These are phyloP conservation scores for Thielaviopsis ethacetica DNA, from an alignment of 2,329 filamentous ascomycete species.

Conservation along the genomic window DNA sequence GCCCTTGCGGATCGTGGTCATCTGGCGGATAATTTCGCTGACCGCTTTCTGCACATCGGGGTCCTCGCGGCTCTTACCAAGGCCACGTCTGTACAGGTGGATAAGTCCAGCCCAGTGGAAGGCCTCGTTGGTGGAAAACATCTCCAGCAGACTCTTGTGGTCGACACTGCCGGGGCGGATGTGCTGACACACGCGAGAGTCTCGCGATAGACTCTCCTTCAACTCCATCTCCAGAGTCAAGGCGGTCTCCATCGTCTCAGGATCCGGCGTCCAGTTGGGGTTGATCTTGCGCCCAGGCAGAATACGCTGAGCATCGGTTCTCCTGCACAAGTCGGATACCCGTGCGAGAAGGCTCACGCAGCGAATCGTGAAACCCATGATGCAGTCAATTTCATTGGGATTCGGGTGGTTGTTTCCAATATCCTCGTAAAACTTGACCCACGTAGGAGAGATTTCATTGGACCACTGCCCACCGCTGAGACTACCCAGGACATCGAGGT, in stretches of 20 bases:
- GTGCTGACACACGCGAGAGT: conserved; percentile 28
- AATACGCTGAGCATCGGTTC: conserved; percentile 51
- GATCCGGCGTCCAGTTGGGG: conserved; percentile 42
- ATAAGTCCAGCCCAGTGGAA: conserved; percentile 68
- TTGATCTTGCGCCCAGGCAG: conserved; percentile 22
- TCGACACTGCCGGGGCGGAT: conserved; percentile 32
- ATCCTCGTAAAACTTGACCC: conserved; percentile 33
- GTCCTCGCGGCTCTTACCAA: conserved; percentile 42
- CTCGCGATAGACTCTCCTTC: conserved; percentile 33
- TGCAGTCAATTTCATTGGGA: conserved; percentile 60
- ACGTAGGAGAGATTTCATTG: conserved; percentile 29
- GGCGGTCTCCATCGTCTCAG: conserved; percentile 38
- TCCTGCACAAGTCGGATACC: conserved; percentile 54
- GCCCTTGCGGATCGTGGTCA: conserved; percentile 46
- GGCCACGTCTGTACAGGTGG: conserved; percentile 57
- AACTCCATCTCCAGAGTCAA: conserved; percentile 44
- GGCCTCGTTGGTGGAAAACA: conserved; percentile 57
- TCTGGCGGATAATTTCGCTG: conserved; percentile 41
- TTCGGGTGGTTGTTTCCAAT: conserved; percentile 34
- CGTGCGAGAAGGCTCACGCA: conserved; percentile 34
- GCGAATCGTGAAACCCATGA: conserved; percentile 37
- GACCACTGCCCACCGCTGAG: conserved; percentile 42
- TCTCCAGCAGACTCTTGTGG: conserved; percentile 41
- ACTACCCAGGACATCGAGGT: conserved; percentile 64
- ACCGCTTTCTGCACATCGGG: conserved; percentile 47